Evolutionary conservation across 805 yeast genomes (phyloP), one percentile per base, ranked within the genome.

Genomic region (Saccharomycopsis fodiens): DNA sequence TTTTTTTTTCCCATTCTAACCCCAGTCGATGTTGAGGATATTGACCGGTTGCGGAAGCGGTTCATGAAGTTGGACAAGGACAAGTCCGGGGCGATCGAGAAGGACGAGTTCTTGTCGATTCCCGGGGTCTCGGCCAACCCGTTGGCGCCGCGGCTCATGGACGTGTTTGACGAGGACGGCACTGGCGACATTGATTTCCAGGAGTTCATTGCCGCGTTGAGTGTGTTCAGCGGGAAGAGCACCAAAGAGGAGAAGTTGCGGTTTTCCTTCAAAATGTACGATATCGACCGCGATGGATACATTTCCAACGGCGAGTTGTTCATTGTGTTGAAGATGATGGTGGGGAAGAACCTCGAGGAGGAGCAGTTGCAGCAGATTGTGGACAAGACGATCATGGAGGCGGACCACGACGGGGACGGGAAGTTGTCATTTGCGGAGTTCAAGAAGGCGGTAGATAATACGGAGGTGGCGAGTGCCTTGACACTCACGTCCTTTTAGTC

Each of bases 51-150:
- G 48, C 79, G 95, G 47, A 87, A 88, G 59, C 72, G 98, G 54
- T 93, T 93, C 62, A 86, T 89, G 94, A 93, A 94, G 58, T 68
- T 93, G 44, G 99, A 93, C 63, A 80, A 84, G 51, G 97, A 93
- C 63, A 83, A 87, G 46, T 80, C 88, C 2, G 98, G 98, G 1
- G 80, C 94, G 4, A 84, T 93, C 39, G 97, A 93, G 50, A 84
- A 82, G 55, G 79, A 79, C 35, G 99, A 93, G 63, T 91, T 94
- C 58, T 69, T 91, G 55, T 77, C 87, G 1, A 91, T 93, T 32
- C 98, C 98, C 0, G 96, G 97, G 0, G 87, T 93, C 22, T 77
- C 86, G 3, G 73, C 82, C 22, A 93, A 93, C 57, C 98, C 98
- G 3, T 69, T 93, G 42, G 96, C 97, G 0, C 68, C 79, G 4